A percentile compares a stretch with the other conserved stretches of the same genome.
These are phyloP conservation scores for Styphnolobium japonicum DNA, from an alignment of 306 rosid genomes.

Conservation along the genomic window DNA sequence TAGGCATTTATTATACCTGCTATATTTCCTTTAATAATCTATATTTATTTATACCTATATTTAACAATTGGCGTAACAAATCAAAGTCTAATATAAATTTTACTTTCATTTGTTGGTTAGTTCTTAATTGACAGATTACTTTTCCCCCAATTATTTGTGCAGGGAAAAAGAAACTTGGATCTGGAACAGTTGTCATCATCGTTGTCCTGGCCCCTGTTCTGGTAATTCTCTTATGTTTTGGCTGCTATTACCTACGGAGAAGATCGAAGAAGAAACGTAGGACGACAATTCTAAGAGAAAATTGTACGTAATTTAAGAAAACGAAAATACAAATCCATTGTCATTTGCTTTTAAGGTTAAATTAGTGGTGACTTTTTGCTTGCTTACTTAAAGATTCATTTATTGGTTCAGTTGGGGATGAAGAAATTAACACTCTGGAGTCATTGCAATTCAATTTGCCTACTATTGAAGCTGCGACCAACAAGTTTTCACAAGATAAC, in stretches of 20 bases:
- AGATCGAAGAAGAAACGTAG: slow-evolving; percentile 3
- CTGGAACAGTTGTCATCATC: slow-evolving; percentile 17
- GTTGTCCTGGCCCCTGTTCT: neutral
- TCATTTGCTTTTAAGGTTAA: neutral
- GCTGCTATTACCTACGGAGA: slow-evolving; percentile 11
- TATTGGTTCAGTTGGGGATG: slow-evolving; percentile 8
- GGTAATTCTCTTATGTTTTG: slow-evolving; percentile 1
- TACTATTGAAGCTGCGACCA: slow-evolving; percentile 46
- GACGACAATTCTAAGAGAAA: slow-evolving; percentile 12
- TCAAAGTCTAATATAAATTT: neutral
- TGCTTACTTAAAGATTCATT: neutral
- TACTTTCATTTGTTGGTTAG: neutral
- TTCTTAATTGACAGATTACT: neutral
- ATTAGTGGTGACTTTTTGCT: neutral
- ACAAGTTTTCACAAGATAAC: slow-evolving; percentile 37
- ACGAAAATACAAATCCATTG: neutral
- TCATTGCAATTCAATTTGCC: slow-evolving; percentile 38
- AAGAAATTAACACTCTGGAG: slow-evolving; percentile 19
- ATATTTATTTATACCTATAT: too few relatives aligned
- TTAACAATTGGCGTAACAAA: too few relatives aligned
- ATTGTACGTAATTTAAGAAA: slow-evolving; percentile 9
- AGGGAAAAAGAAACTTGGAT: slow-evolving; percentile 15
- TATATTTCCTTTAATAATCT: too few relatives aligned
- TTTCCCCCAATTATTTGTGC: slow-evolving; percentile 11
- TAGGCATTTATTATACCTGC: too few relatives aligned